Conservation (phyloP, 2,329 filamentous ascomycete species). For the Aspergillus sp. region DNA sequence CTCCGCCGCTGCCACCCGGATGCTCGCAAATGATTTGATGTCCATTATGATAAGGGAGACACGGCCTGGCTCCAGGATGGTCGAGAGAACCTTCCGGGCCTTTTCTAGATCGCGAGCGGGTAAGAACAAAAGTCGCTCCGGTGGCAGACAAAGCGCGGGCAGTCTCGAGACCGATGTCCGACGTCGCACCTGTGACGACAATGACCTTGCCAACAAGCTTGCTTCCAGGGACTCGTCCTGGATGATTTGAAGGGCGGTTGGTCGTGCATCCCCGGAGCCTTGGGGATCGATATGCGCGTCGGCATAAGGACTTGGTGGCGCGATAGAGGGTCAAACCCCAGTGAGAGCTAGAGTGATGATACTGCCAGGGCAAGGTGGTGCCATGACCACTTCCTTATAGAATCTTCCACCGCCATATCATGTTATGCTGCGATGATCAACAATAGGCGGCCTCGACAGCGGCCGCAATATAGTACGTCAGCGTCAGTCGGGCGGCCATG, state of each 20-base stretch:
- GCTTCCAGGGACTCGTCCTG: constrained; percentile 19
- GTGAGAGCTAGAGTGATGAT: too few relatives aligned
- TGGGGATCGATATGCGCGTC: background rate
- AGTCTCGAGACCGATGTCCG: constrained; percentile 48
- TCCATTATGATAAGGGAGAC: constrained; percentile 16
- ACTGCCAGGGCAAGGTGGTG: too few relatives aligned
- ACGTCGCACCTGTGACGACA: constrained; percentile 20
- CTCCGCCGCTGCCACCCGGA: constrained; percentile 3
- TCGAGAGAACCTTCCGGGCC: constrained; percentile 26
- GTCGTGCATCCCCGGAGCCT: constrained; percentile 8
- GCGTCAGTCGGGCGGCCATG: too few relatives aligned
- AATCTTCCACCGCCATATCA: too few relatives aligned
- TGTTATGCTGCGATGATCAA: too few relatives aligned
- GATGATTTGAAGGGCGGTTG: constrained; percentile 12
- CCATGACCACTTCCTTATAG: too few relatives aligned
- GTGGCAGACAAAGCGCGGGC: constrained; percentile 43
- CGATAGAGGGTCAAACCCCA: background rate
- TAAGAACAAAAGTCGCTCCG: constrained; percentile 34
- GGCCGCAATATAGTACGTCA: too few relatives aligned
- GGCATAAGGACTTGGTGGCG: background rate
- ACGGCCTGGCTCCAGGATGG: constrained; percentile 11
- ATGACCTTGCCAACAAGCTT: constrained; percentile 37
- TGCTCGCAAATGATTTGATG: background rate
- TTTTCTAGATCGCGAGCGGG: constrained; percentile 37
- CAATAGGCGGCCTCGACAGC: too few relatives aligned